Evolutionary conservation across 352 stramenopile species (phyloP).

Genomic region (Pythium folliculosum): DNA sequence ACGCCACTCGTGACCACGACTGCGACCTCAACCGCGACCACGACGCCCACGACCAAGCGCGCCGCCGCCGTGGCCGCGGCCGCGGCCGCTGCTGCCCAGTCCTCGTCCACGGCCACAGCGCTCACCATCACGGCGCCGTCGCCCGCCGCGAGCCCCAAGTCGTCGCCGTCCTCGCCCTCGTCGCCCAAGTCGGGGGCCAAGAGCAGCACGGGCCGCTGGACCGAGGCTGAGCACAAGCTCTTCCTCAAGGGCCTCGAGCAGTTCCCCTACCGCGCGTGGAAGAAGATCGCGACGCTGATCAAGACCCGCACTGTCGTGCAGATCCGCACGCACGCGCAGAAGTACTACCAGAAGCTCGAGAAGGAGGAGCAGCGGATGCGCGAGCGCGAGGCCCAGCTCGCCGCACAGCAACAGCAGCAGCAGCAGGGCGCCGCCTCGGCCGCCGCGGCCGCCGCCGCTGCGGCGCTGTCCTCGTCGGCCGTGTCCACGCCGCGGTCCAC

Average conservation of each 20-base stretch:
- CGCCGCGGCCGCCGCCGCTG: background rate
- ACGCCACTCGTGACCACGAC: background rate
- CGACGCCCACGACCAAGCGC: constrained; percentile 20
- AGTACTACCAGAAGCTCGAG: constrained; percentile 90
- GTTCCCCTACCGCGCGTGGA: constrained; percentile 87
- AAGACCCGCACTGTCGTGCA: constrained; percentile 92
- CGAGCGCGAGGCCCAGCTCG: constrained; percentile 57
- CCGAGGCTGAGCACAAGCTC: constrained; percentile 87
- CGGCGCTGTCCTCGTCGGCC: constrained; percentile 4
- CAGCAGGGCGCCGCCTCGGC: constrained; percentile 1
- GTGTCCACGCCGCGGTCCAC: constrained; percentile 9
- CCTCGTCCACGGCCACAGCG: background rate
- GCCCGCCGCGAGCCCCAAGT: constrained; percentile 13
- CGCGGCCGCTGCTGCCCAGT: constrained; percentile 2
- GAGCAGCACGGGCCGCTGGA: constrained; percentile 85
- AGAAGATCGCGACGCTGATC: constrained; percentile 94
- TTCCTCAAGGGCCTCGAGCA: constrained; percentile 85
- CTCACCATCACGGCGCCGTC: constrained; percentile 16
- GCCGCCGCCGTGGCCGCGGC: constrained; percentile 21
- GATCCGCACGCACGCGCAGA: constrained; percentile 88
- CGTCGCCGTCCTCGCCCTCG: constrained; percentile 15
- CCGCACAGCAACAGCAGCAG: constrained; percentile 14
- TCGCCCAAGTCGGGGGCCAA: constrained; percentile 44
- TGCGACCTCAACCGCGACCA: background rate
- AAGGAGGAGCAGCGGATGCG: constrained; percentile 83